phyloP scores from a whole-genome alignment of 2,329 filamentous ascomycete genomes.

The Verticillium albo-atrum region DNA sequence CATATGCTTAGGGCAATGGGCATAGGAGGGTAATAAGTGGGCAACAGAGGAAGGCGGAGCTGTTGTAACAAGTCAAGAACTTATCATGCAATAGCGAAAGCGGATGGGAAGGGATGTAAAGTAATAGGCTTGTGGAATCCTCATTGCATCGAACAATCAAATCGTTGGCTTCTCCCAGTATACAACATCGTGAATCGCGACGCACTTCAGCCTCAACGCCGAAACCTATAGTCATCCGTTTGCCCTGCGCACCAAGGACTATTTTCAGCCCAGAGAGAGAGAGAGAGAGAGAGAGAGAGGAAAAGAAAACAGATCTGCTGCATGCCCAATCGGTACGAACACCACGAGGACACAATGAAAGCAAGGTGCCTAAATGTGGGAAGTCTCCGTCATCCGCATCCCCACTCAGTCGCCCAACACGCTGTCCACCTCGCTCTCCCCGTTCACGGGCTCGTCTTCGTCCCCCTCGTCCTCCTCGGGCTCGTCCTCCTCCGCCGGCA shows the following conservation, averaged over 20 bases:
- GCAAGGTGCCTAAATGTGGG: neutral
- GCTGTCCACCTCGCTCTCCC: conserved; percentile 20
- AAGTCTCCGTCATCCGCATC: neutral
- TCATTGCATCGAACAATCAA: neutral
- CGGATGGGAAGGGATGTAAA: neutral
- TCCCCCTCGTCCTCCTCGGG: conserved; percentile 32
- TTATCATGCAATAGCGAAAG: neutral
- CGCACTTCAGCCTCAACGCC: neutral
- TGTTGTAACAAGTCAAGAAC: too few relatives aligned
- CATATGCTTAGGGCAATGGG: neutral
- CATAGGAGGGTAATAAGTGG: neutral
- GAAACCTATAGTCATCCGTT: neutral
- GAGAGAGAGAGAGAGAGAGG: too few relatives aligned
- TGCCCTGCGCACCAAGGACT: neutral
- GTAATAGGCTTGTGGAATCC: neutral
- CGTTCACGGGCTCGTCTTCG: conserved; percentile 13
- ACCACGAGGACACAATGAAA: neutral
- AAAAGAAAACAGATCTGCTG: neutral
- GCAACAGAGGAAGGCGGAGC: too few relatives aligned
- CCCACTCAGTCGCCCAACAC: conserved; percentile 35
- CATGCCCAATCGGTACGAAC: neutral
- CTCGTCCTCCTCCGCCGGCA: conserved; percentile 49
- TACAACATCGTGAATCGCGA: neutral
- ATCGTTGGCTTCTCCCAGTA: neutral
- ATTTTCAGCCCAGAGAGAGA: neutral